These are phyloP conservation scores for Penicillium crustosum DNA, from an alignment of 2,329 filamentous ascomycete species.

Conservation along the genomic window DNA sequence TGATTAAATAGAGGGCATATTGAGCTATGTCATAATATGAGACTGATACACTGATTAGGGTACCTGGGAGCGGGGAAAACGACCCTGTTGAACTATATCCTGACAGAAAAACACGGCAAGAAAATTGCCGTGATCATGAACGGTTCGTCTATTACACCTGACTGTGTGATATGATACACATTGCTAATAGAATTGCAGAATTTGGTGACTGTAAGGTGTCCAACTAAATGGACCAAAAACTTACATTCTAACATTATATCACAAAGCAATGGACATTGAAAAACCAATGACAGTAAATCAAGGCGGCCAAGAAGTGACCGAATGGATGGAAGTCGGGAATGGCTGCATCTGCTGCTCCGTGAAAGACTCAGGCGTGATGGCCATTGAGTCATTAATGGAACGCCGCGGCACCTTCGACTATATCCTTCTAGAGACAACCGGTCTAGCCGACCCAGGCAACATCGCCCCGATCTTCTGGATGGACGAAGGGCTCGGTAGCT, in stretches of 20 bases:
- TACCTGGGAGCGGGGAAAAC: slow-evolving; percentile 97
- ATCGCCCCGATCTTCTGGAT: slow-evolving; percentile 97
- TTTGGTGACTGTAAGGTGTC: slow-evolving; percentile 71
- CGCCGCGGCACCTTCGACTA: slow-evolving; percentile 94
- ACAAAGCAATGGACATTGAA: slow-evolving; percentile 82
- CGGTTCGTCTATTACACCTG: slow-evolving; percentile 49
- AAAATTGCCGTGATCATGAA: slow-evolving; percentile 98
- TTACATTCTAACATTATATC: slow-evolving; percentile 2
- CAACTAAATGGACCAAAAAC: not conserved
- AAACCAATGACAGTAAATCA: slow-evolving; percentile 91
- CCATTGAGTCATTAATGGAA: slow-evolving; percentile 94
- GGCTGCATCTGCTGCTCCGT: slow-evolving; percentile 98
- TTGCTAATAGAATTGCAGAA: slow-evolving; percentile 51
- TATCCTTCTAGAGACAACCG: slow-evolving; percentile 94
- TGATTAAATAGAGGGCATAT: not conserved
- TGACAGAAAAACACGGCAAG: slow-evolving; percentile 93
- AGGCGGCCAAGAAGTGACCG: slow-evolving; percentile 76
- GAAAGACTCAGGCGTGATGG: slow-evolving; percentile 91
- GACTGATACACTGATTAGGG: slow-evolving; percentile 52
- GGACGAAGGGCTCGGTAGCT: slow-evolving; percentile 90
- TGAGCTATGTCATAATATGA: not conserved
- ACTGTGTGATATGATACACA: not conserved
- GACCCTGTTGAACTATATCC: slow-evolving; percentile 90
- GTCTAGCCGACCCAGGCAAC: slow-evolving; percentile 91
- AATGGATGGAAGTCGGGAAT: slow-evolving; percentile 95